Conservation (phyloP, 2,329 filamentous ascomycete species). For the Monosporascus sp. region DNA sequence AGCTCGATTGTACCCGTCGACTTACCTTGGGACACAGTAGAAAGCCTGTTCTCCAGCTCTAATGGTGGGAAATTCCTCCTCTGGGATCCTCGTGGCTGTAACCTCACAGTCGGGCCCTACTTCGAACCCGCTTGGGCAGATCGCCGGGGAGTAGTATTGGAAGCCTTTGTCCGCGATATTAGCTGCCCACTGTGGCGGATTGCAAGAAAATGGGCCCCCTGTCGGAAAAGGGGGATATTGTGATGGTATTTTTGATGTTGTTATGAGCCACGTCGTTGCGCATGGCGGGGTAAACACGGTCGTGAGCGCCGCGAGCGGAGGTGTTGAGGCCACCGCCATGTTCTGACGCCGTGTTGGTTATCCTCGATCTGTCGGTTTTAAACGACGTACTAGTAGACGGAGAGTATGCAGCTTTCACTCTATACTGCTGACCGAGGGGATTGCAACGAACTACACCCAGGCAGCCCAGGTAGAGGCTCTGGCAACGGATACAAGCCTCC, state of each 20-base stretch:
- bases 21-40: slow-evolving; percentile 27
- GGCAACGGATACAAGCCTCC: background rate
- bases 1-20: background rate
- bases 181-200: slow-evolving; percentile 29
- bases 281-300: slow-evolving; percentile 36
- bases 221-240: slow-evolving; percentile 32
- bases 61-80: slow-evolving; percentile 26
- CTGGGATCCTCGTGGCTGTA: slow-evolving; percentile 16
- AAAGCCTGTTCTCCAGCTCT: slow-evolving; percentile 24
- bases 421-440: background rate
- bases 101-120: slow-evolving; percentile 26
- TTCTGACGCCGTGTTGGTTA: background rate
- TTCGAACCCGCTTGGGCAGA: slow-evolving; percentile 32
- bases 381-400: background rate
- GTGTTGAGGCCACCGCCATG: background rate
- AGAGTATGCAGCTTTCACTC: background rate
- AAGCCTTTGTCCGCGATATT: slow-evolving; percentile 32
- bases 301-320: slow-evolving; percentile 32
- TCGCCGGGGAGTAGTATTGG: slow-evolving; percentile 34
- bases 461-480: background rate
- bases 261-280: slow-evolving; percentile 33
- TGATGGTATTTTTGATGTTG: slow-evolving; percentile 30
- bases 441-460: background rate
- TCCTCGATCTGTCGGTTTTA: background rate
- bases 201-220: slow-evolving; percentile 25